Conservation (phyloP, 2,329 filamentous ascomycete species). For the Xylaria sp. region DNA sequence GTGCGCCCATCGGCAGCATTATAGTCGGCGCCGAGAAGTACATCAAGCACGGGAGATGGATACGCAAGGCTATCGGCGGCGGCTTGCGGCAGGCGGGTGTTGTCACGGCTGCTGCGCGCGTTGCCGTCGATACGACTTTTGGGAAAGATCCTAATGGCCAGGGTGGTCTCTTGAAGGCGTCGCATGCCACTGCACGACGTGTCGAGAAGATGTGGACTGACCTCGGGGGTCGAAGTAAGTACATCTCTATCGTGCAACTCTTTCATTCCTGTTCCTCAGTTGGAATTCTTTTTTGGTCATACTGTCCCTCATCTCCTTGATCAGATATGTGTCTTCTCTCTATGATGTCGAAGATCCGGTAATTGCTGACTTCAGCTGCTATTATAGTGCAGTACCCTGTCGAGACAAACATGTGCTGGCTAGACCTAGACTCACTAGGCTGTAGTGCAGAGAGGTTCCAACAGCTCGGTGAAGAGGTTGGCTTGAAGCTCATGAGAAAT, state of each 20-base stretch:
- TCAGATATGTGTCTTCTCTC: neutral
- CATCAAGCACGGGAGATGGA: slow-evolving; percentile 73
- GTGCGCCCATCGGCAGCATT: slow-evolving; percentile 58
- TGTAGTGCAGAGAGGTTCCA: slow-evolving; percentile 33
- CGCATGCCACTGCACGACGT: slow-evolving; percentile 63
- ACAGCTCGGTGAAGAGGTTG: slow-evolving; percentile 36
- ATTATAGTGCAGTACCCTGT: slow-evolving; percentile 56
- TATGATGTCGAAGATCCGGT: neutral
- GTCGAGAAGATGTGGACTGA: slow-evolving; percentile 68
- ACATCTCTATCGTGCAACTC: neutral
- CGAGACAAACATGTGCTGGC: slow-evolving; percentile 79
- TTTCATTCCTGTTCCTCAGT: neutral
- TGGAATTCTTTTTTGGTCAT: neutral
- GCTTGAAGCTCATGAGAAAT: slow-evolving; percentile 36
- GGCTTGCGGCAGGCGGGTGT: slow-evolving; percentile 79
- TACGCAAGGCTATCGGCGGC: slow-evolving; percentile 81
- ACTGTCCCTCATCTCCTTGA: neutral
- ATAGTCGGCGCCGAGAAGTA: slow-evolving; percentile 54
- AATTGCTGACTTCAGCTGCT: neutral
- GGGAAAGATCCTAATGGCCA: slow-evolving; percentile 53
- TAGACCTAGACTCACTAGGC: slow-evolving; percentile 52
- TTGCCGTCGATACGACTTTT: slow-evolving; percentile 82
- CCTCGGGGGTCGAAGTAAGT: slow-evolving; percentile 59
- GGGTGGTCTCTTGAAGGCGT: slow-evolving; percentile 51
- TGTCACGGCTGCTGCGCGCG: slow-evolving; percentile 74